A percentile compares a stretch with the other conserved stretches of the same genome.
These are phyloP conservation scores for Parachaetomium inaequale DNA, from an alignment of 495 filamentous ascomycete genomes.

Conservation along the genomic window DNA sequence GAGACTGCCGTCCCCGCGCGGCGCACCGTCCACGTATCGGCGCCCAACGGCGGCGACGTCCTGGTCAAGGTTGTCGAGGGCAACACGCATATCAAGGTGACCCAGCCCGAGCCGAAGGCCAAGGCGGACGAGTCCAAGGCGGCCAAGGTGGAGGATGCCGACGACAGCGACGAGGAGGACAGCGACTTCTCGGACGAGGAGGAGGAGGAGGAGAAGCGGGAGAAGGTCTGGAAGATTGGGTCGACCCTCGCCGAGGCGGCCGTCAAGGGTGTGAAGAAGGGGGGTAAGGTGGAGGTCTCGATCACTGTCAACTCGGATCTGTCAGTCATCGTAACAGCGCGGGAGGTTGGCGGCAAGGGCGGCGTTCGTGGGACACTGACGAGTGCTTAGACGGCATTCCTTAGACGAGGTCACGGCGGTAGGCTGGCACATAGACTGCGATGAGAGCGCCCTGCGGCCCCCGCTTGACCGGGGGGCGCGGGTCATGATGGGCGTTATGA, in stretches of 20 bases:
- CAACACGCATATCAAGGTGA: constrained; percentile 81
- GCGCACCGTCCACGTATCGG: constrained; percentile 69
- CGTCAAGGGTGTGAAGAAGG: constrained; percentile 78
- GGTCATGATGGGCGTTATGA: neutral
- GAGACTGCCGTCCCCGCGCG: constrained; percentile 90
- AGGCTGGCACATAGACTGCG: constrained; percentile 1
- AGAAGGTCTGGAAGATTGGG: constrained; percentile 90
- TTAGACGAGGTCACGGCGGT: neutral
- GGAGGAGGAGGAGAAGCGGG: constrained; percentile 80
- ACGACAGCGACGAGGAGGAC: constrained; percentile 51
- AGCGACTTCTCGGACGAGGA: constrained; percentile 62
- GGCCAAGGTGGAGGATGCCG: constrained; percentile 43
- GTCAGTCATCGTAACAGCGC: constrained; percentile 68
- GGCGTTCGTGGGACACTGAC: constrained; percentile 70
- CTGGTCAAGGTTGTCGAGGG: constrained; percentile 85
- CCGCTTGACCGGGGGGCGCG: neutral
- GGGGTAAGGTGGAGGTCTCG: constrained; percentile 86
- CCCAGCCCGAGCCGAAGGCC: constrained; percentile 72
- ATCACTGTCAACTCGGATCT: constrained; percentile 79
- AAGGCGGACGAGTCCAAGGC: constrained; percentile 55
- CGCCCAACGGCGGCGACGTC: constrained; percentile 78
- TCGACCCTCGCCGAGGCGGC: constrained; percentile 81
- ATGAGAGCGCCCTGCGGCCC: constrained; percentile 2
- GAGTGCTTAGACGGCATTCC: constrained; percentile 20
- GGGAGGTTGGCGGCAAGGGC: constrained; percentile 81